Evolutionary conservation across 768 basidiomycete genomes (phyloP), one percentile per base, ranked within the genome.

Genomic region (Agrocybe praecox): DNA sequence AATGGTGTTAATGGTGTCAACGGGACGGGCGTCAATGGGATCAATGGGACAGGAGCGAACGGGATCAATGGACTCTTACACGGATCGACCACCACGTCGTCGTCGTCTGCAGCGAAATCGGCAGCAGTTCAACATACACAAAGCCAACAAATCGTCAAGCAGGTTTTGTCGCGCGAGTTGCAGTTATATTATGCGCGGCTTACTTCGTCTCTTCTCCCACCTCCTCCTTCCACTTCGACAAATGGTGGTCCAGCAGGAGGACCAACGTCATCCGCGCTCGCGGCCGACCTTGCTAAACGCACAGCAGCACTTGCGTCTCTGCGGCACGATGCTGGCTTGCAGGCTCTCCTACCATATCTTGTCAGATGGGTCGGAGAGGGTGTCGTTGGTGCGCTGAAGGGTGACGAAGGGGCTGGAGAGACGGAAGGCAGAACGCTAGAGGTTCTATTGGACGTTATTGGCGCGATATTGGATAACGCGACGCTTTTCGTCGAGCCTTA

Each of bases 401-500:
- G 14, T 3, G 36, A 83, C 29, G 81, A 80, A 18, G 69, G 73
- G 17, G 83, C 88, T 57, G 76, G 75, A 18, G 89, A 91, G 56
- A 74, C 73, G 52, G 87, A 94, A 57, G 87, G 92, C 12, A 78
- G 80, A 57, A 78, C 86, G 7, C 78, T 99, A 2, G 92, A 92
- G 59, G 87, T 94, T 24, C 75, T 94, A 58, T 74, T 98, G 58
- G 92, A 94, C 59, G 92, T 93, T 17, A 85, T 94, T 43, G 81
- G 88, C 56, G 92, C 94, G 2, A 78, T 98, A 14, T 74, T 97
- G 48, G 89, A 91, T 53, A 99, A 98, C 70, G 76, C 81, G 26
- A 90, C 91, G 0, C 76, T 99, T 6, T 98, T 98, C 68, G 86
- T 98, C 21, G 97, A 99, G 72, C 97, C 96, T 44, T 98, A 97